A percentile compares a stretch with the other conserved stretches of the same genome.
These are phyloP conservation scores for Boletus reticuloceps DNA, from an alignment of 768 basidiomycete species.

Conservation along the genomic window DNA sequence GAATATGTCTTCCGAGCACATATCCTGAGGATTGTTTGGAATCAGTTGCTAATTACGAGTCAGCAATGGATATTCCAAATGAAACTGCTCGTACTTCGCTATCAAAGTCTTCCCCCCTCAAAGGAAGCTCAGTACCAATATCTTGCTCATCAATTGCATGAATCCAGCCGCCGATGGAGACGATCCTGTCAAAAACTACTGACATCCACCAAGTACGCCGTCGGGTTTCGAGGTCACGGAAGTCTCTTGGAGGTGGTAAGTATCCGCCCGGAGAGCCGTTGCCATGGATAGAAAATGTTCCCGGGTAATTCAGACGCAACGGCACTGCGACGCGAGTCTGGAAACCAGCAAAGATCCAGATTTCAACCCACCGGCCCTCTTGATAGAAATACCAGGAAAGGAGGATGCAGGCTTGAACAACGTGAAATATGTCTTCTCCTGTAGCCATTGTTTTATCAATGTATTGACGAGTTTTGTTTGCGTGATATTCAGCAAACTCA, in stretches of 20 bases:
- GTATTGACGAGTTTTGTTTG: slow-evolving; percentile 81
- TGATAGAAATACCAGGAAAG: slow-evolving; percentile 92
- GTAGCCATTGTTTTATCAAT: slow-evolving; percentile 91
- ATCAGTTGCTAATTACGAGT: slow-evolving; percentile 46
- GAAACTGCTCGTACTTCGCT: slow-evolving; percentile 48
- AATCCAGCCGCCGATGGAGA: slow-evolving; percentile 80
- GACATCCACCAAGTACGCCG: slow-evolving; percentile 92
- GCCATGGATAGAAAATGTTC: slow-evolving; percentile 71
- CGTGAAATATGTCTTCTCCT: slow-evolving; percentile 81
- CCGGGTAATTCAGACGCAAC: slow-evolving; percentile 80
- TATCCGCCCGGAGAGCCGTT: slow-evolving; percentile 74
- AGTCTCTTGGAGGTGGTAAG: slow-evolving; percentile 73
- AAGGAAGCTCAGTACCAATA: slow-evolving; percentile 79
- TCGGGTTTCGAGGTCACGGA: slow-evolving; percentile 72
- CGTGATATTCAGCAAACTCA: slow-evolving; percentile 84
- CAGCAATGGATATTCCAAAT: slow-evolving; percentile 7
- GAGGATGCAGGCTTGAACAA: slow-evolving; percentile 83
- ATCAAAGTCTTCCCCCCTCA: slow-evolving; percentile 75
- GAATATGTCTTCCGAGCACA: slow-evolving; percentile 62
- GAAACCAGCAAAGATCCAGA: slow-evolving; percentile 88
- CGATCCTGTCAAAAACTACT: slow-evolving; percentile 81
- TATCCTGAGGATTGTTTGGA: slow-evolving; percentile 73
- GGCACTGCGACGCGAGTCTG: slow-evolving; percentile 81
- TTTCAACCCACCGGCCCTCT: slow-evolving; percentile 87
- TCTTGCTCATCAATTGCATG: slow-evolving; percentile 84